Evolutionary conservation across 2,329 filamentous ascomycete species (phyloP), one percentile per base, ranked within the genome.

Genomic region (Fonsecaea monophora): DNA sequence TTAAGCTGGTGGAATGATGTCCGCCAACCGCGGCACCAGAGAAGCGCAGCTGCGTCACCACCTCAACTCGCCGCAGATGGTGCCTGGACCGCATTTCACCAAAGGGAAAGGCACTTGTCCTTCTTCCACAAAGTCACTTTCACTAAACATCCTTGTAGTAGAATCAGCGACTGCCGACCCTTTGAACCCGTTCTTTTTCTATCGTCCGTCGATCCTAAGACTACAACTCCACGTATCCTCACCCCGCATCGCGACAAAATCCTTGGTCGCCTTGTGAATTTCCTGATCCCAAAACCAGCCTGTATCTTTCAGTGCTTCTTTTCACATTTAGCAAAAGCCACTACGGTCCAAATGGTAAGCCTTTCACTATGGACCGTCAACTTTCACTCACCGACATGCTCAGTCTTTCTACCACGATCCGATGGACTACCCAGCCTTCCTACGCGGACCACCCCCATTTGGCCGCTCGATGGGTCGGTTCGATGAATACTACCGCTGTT

Each of bases 401-500:
- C 54, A 82, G 84, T 78, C 77, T 25, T 72, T 66, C 60, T 73
- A 73, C 53, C 65, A 64, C 38, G 74, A 82, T 68, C 77, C 79
- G 54, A 82, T 83, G 80, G 79, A 81, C 68, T 82, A 85, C 68
- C 78, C 81, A 13, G 81, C 82, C 66, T 84, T 87, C 78, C 76
- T 86, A 67, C 82, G 82, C 40, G 68, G 68, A 37, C 61, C 59
- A 5, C 76, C 78, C 53, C 81, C 79, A 59, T 78, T 81, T 35
- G 77, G 73, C 38, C 76, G 76, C 78, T 83, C 78, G 74, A 84
- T 80, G 73, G 91, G 92, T 74, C 92, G 94, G 68, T 99, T 99
- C 82, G 94, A 99, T 79, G 95, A 99, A 80, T 98, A 97, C 83
- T 98, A 97, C 81, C 90, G 95, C 75, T 97, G 94, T 83, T 99